These are phyloP conservation scores for Lodderomyces theae DNA, from an alignment of 1,139 yeast species.

Conservation along the genomic window DNA sequence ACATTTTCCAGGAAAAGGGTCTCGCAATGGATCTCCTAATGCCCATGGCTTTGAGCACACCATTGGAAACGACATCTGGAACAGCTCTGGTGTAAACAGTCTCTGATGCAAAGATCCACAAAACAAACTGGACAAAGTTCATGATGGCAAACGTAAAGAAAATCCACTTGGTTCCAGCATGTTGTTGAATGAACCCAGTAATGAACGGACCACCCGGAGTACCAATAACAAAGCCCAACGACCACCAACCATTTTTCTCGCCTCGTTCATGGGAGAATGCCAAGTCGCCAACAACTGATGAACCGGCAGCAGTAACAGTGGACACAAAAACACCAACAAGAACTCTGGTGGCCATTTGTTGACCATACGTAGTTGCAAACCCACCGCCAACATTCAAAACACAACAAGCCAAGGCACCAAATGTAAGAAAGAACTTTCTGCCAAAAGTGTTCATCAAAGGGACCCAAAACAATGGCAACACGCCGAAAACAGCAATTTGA, in stretches of 20 bases:
- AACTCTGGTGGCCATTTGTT: constrained; percentile 19
- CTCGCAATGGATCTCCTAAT: constrained; percentile 8
- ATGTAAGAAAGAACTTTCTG: constrained; percentile 13
- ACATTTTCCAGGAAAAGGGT: constrained; percentile 10
- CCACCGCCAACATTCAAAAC: constrained; percentile 18
- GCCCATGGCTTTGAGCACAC: constrained; percentile 8
- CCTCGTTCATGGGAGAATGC: constrained; percentile 19
- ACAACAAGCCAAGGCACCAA: constrained; percentile 14
- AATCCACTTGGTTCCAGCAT: constrained; percentile 17
- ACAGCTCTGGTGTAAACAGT: constrained; percentile 14
- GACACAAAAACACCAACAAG: constrained; percentile 15
- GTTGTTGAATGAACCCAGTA: constrained; percentile 17
- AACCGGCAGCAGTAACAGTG: constrained; percentile 18
- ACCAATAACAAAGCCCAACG: constrained; percentile 16
- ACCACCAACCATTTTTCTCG: constrained; percentile 20
- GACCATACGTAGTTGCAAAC: constrained; percentile 16
- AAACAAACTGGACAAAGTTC: constrained; percentile 15
- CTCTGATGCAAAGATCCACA: constrained; percentile 15
- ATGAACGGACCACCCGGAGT: constrained; percentile 19
- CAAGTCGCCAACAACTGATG: constrained; percentile 17
- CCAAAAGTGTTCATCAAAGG: constrained; percentile 19
- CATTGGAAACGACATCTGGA: constrained; percentile 5
- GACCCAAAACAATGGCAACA: constrained; percentile 17
- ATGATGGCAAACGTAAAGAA: constrained; percentile 16
- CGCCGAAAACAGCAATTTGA: constrained; percentile 17